Evolutionary conservation across 352 stramenopile species (phyloP).

Genomic region (Plasmopara halstedii): DNA sequence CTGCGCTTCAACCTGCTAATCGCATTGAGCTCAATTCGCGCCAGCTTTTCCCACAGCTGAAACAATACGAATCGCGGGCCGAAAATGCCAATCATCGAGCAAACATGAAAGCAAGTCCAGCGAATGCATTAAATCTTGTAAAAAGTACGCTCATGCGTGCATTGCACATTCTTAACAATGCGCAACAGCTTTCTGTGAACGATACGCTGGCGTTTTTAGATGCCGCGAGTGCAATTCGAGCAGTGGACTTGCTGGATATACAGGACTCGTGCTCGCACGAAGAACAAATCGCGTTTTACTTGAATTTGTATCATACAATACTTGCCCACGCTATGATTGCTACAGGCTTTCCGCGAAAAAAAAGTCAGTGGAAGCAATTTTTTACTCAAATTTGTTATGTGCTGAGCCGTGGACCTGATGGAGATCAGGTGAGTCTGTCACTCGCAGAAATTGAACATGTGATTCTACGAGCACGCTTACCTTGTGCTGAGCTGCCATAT

Average conservation of each 20-base stretch:
- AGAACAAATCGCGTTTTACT: slow-evolving; percentile 60
- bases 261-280: slow-evolving; percentile 43
- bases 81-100: slow-evolving; percentile 1
- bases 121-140: slow-evolving; percentile 16
- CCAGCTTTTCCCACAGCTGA: slow-evolving; percentile 40
- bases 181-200: slow-evolving; percentile 31
- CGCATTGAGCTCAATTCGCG: slow-evolving; percentile 58
- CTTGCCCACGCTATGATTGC: slow-evolving; percentile 70
- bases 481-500: slow-evolving; percentile 40
- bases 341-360: slow-evolving; percentile 47
- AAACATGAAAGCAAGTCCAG: slow-evolving; percentile 1
- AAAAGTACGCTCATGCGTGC: slow-evolving; percentile 24
- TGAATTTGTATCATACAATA: slow-evolving; percentile 77
- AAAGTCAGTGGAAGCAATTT: slow-evolving; percentile 53
- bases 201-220: slow-evolving; percentile 65
- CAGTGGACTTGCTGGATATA: slow-evolving; percentile 40
- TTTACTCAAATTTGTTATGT: slow-evolving; percentile 55
- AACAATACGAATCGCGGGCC: neutral
- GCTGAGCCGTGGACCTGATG: slow-evolving; percentile 23
- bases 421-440: slow-evolving; percentile 42
- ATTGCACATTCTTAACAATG: slow-evolving; percentile 30
- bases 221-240: slow-evolving; percentile 45
- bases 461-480: slow-evolving; percentile 51
- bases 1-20: slow-evolving; percentile 37
- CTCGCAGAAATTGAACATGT: slow-evolving; percentile 75